Evolutionary conservation across 371 early-diverging fungal species (phyloP).

Genomic region (Syncephalis fuscata): DNA sequence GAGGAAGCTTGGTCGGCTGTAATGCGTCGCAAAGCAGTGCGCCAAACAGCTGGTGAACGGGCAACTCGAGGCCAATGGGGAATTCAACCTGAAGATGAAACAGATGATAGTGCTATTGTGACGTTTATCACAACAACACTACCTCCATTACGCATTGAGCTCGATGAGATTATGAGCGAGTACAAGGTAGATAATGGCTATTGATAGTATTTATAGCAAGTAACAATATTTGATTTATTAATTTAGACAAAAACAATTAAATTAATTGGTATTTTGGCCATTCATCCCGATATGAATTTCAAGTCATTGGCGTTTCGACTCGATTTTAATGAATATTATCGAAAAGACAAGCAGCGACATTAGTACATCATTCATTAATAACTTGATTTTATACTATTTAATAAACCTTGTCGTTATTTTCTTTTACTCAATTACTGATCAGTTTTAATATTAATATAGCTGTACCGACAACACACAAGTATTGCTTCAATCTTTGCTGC

Average conservation of each 20-base stretch:
- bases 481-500: no score
- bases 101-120: conserved; percentile 7
- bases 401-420: no score
- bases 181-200: no score
- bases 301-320: conserved; percentile 46
- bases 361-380: no score
- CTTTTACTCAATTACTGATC: no score
- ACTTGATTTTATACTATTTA: no score
- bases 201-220: no score
- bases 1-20: no score
- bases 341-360: background rate
- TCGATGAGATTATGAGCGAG: conserved; percentile 17
- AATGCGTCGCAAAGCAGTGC: background rate
- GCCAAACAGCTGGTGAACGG: conserved; percentile 5
- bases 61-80: conserved; percentile 15
- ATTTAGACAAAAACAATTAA: no score
- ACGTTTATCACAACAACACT: conserved; percentile 5
- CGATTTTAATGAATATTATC: conserved; percentile 64
- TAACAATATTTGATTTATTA: no score
- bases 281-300: conserved; percentile 49
- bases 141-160: conserved; percentile 9
- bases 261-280: conserved; percentile 33
- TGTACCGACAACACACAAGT: no score
- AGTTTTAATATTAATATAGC: no score
- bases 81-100: conserved; percentile 17